phyloP scores from a whole-genome alignment of 495 filamentous ascomycete genomes.

The Neurospora sublineolata region DNA sequence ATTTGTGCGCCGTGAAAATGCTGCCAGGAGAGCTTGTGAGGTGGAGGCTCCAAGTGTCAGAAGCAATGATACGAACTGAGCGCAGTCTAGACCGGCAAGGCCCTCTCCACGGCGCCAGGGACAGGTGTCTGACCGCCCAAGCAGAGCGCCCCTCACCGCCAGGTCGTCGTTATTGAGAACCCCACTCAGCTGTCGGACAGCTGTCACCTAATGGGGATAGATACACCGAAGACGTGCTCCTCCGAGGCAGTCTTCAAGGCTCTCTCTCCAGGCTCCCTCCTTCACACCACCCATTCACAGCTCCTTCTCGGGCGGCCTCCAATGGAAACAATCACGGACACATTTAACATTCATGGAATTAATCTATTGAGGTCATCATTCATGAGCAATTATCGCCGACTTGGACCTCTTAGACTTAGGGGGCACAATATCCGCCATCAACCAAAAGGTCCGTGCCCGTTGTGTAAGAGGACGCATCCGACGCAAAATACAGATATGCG shows the following conservation, averaged over 20 bases:
- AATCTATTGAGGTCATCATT: neutral
- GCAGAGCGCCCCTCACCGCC: neutral
- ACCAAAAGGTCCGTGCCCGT: conserved; percentile 70
- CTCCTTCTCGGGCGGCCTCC: neutral
- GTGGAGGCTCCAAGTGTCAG: neutral
- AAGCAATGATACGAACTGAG: neutral
- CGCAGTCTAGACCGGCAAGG: neutral
- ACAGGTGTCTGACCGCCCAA: neutral
- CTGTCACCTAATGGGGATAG: neutral
- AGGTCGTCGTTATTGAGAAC: neutral
- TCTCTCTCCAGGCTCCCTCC: neutral
- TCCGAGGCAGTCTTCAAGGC: neutral
- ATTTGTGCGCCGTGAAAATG: neutral
- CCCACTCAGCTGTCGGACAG: neutral
- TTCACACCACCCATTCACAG: neutral
- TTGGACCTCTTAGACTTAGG: conserved; percentile 22
- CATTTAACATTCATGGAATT: neutral
- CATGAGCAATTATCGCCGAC: neutral
- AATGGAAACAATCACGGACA: neutral
- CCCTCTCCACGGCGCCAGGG: neutral
- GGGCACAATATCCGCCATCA: conserved; percentile 51
- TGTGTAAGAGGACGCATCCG: conserved; percentile 73
- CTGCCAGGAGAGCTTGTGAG: neutral
- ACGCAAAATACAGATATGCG: conserved; percentile 77
- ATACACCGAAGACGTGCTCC: neutral